Evolutionary conservation across 176 grass and related monocot genomes (phyloP), one percentile per base, ranked within the genome.

Genomic region (Poa annua): DNA sequence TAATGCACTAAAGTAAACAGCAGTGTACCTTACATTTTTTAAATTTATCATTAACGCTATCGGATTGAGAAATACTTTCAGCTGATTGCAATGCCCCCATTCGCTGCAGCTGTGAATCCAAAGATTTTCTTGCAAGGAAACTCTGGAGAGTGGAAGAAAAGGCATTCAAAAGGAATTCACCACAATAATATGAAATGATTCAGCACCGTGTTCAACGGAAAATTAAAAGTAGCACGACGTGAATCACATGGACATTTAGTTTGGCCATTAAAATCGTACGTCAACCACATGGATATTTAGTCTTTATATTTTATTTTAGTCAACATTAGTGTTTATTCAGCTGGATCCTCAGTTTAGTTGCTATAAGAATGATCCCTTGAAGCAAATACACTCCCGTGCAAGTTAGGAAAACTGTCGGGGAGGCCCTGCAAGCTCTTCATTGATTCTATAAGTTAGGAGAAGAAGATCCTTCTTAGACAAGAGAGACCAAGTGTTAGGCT

Each of bases 61-160:
- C 83, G 42, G 87, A 86, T 63, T 74, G 77, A 64, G 85, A 87
- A 83, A 96, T 92, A 90, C 87, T 93, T 86, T 93, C 96, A 90
- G 82, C 55, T 79, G 89, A 85, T 85, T 85, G 88, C 74, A 99
- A 71, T 66, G 82, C 79, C 13, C 87, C 93, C 87, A 99, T 93
- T 83, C 33, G 74, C 74, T 89, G 89, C 76, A 99, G 86, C 44
- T 99, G 96, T 9, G 33, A 88, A 79, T 94, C 91, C 82, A 99
- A 82, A 11, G 90, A 96, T 81, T 96, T 96, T 85, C 91, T 90
- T 59, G 83, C 96, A 74, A 99, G 71, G 87, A 90, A 96, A 86
- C 91, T 99, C 96, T 96, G 86, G 19, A 70, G 88, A 84, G 49
- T 45, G 76, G 29, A 81, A 90, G 26, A 76, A 72, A 86, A 6